Conservation (phyloP, 306 rosid species). For the Adenanthera pavonina region DNA sequence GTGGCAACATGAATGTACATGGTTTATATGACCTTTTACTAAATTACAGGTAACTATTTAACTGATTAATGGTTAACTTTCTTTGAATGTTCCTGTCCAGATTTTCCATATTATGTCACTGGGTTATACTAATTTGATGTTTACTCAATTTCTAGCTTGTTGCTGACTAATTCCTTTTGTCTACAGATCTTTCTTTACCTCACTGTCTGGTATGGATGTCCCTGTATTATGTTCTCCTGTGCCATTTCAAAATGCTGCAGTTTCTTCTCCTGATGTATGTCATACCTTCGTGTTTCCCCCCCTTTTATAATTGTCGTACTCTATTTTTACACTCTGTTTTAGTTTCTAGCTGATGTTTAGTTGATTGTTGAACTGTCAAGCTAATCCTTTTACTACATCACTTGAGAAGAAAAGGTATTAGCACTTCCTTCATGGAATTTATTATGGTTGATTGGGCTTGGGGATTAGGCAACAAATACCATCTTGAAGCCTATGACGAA, state of each 20-base stretch:
- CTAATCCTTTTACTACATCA: constrained; percentile 25
- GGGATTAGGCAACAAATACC: neutral
- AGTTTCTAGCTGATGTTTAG: constrained; percentile 1
- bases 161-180: constrained; percentile 28
- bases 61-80: constrained; percentile 7
- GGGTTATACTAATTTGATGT: constrained; percentile 25
- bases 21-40: constrained; percentile 81
- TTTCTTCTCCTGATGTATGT: constrained; percentile 80
- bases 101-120: constrained; percentile 12
- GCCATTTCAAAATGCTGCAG: constrained; percentile 84
- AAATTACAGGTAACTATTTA: constrained; percentile 73
- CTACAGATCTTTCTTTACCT: constrained; percentile 73
- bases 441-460: neutral
- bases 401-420: neutral
- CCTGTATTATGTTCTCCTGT: constrained; percentile 83
- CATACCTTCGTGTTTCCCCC: neutral
- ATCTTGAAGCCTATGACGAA: neutral
- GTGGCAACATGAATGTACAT: constrained; percentile 71
- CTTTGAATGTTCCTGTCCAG: constrained; percentile 29
- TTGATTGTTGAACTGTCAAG: constrained; percentile 25
- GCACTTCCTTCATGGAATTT: neutral
- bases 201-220: constrained; percentile 76
- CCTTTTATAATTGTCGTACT: constrained; percentile 9
- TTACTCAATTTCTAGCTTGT: constrained; percentile 26
- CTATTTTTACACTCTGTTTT: constrained; percentile 21